These are phyloP conservation scores for Trichosporon sp. DNA, from an alignment of 1,284 basidiomycete species.

Conservation along the genomic window DNA sequence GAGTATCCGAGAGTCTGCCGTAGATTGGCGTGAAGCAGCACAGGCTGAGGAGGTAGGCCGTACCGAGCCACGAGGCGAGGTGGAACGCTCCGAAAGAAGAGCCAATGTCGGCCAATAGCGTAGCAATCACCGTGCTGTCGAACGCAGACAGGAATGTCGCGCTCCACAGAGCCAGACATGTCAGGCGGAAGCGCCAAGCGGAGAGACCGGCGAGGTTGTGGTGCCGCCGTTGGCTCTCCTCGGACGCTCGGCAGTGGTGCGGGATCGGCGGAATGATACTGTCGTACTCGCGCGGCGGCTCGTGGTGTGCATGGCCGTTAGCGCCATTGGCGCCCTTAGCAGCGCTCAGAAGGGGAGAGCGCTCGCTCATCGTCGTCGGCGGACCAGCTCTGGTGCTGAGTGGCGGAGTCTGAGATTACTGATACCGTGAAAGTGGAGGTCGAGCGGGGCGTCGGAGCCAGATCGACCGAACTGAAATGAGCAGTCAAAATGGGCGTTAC, in stretches of 20 bases:
- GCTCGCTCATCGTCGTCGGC: constrained; percentile 10
- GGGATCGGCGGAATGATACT: constrained; percentile 6
- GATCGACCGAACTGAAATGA: not conserved
- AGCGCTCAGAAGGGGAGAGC: constrained; percentile 5
- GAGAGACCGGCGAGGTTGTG: constrained; percentile 50
- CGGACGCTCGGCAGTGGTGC: constrained; percentile 1
- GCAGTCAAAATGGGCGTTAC: not conserved
- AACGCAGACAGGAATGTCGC: constrained; percentile 70
- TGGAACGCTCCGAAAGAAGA: constrained; percentile 53
- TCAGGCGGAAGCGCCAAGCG: constrained; percentile 40
- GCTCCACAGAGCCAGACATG: constrained; percentile 44
- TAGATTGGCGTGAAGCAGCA: constrained; percentile 86
- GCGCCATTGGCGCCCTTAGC: not conserved
- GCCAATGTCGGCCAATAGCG: constrained; percentile 61
- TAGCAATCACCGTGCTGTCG: constrained; percentile 66
- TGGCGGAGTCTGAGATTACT: not conserved
- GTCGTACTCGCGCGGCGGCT: constrained; percentile 11
- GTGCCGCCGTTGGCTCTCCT: constrained; percentile 28
- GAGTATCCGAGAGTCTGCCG: constrained; percentile 80
- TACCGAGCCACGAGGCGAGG: constrained; percentile 73
- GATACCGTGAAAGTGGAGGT: not conserved
- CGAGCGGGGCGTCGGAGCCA: not conserved
- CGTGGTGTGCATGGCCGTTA: not conserved
- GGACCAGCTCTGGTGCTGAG: not conserved
- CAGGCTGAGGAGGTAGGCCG: constrained; percentile 67